Conservation (phyloP, 495 filamentous ascomycete species). For the Friedmanniomyces simplex region DNA sequence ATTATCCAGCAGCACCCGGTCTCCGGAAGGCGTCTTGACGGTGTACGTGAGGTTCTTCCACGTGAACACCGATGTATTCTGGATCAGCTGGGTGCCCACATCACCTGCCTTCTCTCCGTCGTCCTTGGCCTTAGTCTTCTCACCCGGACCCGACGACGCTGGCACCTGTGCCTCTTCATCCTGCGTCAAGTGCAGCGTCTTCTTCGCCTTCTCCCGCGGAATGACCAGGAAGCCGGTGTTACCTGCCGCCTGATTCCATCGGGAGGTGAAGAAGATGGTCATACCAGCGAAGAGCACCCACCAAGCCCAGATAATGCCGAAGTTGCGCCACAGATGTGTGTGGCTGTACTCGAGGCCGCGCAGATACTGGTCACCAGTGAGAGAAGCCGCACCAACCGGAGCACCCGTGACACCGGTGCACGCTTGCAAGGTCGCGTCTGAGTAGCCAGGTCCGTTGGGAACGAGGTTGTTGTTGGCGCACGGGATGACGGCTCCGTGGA, state of each 20-base stretch:
- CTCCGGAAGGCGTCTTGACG: constrained; percentile 15
- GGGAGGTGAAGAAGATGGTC: constrained; percentile 1
- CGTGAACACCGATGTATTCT: constrained; percentile 5
- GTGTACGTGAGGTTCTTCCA: constrained; percentile 22
- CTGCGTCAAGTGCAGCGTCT: constrained; percentile 41
- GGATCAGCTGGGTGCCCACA: not conserved
- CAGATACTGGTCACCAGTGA: constrained; percentile 60
- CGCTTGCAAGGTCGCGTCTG: constrained; percentile 34
- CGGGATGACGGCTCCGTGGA: constrained; percentile 46
- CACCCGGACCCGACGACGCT: constrained; percentile 31
- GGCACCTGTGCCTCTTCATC: constrained; percentile 33
- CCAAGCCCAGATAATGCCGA: constrained; percentile 62
- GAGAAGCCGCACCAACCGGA: constrained; percentile 40
- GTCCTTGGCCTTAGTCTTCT: constrained; percentile 10
- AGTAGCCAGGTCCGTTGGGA: not conserved
- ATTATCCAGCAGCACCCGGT: constrained; percentile 20
- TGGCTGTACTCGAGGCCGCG: constrained; percentile 49
- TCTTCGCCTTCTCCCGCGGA: constrained; percentile 74
- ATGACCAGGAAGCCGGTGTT: constrained; percentile 58
- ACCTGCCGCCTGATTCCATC: constrained; percentile 43
- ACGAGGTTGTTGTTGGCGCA: constrained; percentile 2
- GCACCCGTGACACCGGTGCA: constrained; percentile 52
- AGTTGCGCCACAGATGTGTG: constrained; percentile 63
- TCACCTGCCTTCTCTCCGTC: not conserved
- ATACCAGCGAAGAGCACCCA: not conserved